Base-by-base conservation (phyloP, 257 asterid genomes). In the Salvia rosmarinus region DNA sequence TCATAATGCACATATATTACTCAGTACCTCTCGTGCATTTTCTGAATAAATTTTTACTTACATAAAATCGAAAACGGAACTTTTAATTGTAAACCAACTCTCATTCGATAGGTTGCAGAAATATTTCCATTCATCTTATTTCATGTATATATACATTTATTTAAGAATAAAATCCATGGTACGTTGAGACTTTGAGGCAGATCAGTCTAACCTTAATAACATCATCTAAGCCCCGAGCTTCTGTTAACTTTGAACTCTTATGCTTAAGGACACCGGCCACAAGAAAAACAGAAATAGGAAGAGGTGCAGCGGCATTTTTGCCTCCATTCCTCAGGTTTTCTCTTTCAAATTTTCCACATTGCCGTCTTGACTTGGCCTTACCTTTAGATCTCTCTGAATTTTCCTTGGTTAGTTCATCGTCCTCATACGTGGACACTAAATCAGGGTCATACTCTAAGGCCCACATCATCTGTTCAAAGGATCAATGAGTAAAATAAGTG, bases 201-300 rank as follows among this genome's bases (percentile, higher is more conserved):
- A 56, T 60, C 17, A 54, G 64, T 44, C 82, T 77, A 69, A 91
- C 99, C 97, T 94, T 81, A 42, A 91, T 91, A 75, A 94, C 96
- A 47, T 94, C 99, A 55, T 94, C 99, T 39, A 94, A 81, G 51
- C 98, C 99, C 61, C 91, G 87, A 44, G 99, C 96, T 85, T 94
- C 98, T 5, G 96, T 83, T 70, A 91, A 80, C 83, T 82, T 86
- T 4, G 93, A 34, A 77, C 96, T 89, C 83, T 85, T 88, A 35
- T 86, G 88, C 82, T 94, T 84, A 20, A 94, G 88, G 57, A 94
- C 96, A 75, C 96, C 83, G 67, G 99, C 99, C 23, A 94, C 99
- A 74, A 94, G 93, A 75, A 94, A 94, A 73, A 94, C 85, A 28
- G 96, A 89, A 72, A 94, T 85, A 7, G 97, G 97, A 20, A 89